Conservation (phyloP, 2,329 filamentous ascomycete genomes). For the Trichoderma brevicompactum region DNA sequence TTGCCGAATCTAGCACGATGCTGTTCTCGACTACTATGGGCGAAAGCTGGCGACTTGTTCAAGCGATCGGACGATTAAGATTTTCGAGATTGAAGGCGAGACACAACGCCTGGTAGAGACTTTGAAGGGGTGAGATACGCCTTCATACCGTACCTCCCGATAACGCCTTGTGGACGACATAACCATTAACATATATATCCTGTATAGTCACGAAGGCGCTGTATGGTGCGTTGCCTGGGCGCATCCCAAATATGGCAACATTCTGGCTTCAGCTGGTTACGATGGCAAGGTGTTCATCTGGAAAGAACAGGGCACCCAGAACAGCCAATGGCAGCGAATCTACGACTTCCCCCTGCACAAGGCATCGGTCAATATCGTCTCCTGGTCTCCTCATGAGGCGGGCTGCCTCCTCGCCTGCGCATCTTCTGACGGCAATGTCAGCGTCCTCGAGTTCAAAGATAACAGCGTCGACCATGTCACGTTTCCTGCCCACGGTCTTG, state of each 20-base stretch:
- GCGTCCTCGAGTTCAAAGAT: conserved; percentile 95
- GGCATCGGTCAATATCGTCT: conserved; percentile 93
- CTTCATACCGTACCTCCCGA: neutral
- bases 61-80: conserved; percentile 98
- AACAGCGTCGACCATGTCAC: conserved; percentile 88
- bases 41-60: conserved; percentile 95
- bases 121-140: conserved; percentile 74
- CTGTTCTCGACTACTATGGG: conserved; percentile 97
- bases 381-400: conserved; percentile 96
- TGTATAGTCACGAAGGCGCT: conserved; percentile 83
- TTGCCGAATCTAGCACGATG: conserved; percentile 74
- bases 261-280: conserved; percentile 92
- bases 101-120: conserved; percentile 89
- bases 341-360: conserved; percentile 94
- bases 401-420: conserved; percentile 95
- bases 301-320: conserved; percentile 74
- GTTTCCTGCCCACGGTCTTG: conserved; percentile 89
- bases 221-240: conserved; percentile 99
- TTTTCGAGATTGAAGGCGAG: conserved; percentile 96
- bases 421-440: conserved; percentile 90
- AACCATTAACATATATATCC: neutral
- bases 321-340: conserved; percentile 77
- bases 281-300: conserved; percentile 99
- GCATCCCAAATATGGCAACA: conserved; percentile 97
- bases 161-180: neutral